A percentile compares a stretch with the other conserved stretches of the same genome.
Conservation (phyloP, 2,329 filamentous ascomycete species). For the Arthrobotrys musiformis region DNA sequence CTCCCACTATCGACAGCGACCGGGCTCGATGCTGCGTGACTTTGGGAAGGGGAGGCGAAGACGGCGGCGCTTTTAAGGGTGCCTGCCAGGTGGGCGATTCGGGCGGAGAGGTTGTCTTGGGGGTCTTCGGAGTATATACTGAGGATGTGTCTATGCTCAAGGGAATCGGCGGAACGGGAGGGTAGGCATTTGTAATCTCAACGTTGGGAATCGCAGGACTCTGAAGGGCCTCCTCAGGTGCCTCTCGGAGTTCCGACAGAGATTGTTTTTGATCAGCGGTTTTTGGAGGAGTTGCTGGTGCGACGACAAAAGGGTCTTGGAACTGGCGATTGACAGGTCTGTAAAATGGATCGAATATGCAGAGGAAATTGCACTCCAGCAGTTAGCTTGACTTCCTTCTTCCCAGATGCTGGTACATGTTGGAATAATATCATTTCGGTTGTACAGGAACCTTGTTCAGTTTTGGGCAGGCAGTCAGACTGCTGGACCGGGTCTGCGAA, state of each 20-base stretch:
- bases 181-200: conserved; percentile 28
- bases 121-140: conserved; percentile 47
- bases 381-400: conserved; percentile 37
- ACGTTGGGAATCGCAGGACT: conserved; percentile 33
- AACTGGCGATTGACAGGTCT: conserved; percentile 53
- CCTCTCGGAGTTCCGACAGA: conserved; percentile 48
- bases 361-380: conserved; percentile 44
- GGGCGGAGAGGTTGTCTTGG: conserved; percentile 45
- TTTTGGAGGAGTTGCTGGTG: conserved; percentile 51
- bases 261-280: conserved; percentile 54
- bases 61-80: conserved; percentile 47
- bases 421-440: conserved; percentile 33
- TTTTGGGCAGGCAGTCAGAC: conserved; percentile 48
- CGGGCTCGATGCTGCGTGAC: conserved; percentile 50
- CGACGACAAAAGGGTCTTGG: conserved; percentile 51
- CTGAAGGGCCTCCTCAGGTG: conserved; percentile 43
- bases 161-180: conserved; percentile 45
- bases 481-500: conserved; percentile 34
- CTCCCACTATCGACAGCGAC: conserved; percentile 49
- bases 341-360: conserved; percentile 20
- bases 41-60: conserved; percentile 50
- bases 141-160: conserved; percentile 37
- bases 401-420: conserved; percentile 28
- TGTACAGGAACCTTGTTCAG: conserved; percentile 53
- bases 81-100: conserved; percentile 53